Percentiles rank a stretch among this genome's conserved stretches.
Conservation (phyloP, 352 stramenopile genomes). For the Phytopythium sindhum region DNA sequence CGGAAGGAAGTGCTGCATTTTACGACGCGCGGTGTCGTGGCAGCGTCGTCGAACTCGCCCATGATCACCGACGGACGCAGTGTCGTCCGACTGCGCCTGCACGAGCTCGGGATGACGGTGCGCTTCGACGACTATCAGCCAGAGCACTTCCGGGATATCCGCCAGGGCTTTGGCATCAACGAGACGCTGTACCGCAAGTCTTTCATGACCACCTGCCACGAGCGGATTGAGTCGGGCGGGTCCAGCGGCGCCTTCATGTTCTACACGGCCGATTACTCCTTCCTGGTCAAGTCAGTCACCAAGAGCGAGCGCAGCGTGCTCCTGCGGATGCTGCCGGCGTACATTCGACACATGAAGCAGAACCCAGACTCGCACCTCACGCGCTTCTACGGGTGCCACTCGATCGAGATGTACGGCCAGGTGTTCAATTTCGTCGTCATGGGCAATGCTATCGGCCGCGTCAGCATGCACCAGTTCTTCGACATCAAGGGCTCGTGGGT, state of each 20-base stretch:
- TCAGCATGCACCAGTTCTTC: constrained; percentile 88
- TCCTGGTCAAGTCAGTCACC: constrained; percentile 87
- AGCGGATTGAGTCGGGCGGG: constrained; percentile 76
- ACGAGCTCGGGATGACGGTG: constrained; percentile 80
- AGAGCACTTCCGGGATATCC: constrained; percentile 72
- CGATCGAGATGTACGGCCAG: constrained; percentile 88
- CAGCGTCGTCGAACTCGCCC: constrained; percentile 60
- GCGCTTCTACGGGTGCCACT: constrained; percentile 89
- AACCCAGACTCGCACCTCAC: constrained; percentile 82
- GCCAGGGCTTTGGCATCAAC: constrained; percentile 71
- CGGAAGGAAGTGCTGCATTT: constrained; percentile 89
- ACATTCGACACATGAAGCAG: constrained; percentile 77
- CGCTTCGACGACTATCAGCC: constrained; percentile 80
- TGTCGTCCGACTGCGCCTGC: constrained; percentile 69
- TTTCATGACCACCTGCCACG: constrained; percentile 80
- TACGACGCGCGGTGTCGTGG: constrained; percentile 80
- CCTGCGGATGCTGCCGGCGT: constrained; percentile 78
- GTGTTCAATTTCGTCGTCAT: constrained; percentile 90
- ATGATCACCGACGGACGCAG: constrained; percentile 44
- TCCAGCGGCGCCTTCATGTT: constrained; percentile 91
- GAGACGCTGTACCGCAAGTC: constrained; percentile 73
- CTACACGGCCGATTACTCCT: constrained; percentile 85
- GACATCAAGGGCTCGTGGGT: constrained; percentile 91
- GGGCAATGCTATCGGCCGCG: constrained; percentile 81
- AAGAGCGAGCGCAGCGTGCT: constrained; percentile 74